These are phyloP conservation scores for Penicillium subrubescens DNA, from an alignment of 495 filamentous ascomycete genomes.

Conservation along the genomic window DNA sequence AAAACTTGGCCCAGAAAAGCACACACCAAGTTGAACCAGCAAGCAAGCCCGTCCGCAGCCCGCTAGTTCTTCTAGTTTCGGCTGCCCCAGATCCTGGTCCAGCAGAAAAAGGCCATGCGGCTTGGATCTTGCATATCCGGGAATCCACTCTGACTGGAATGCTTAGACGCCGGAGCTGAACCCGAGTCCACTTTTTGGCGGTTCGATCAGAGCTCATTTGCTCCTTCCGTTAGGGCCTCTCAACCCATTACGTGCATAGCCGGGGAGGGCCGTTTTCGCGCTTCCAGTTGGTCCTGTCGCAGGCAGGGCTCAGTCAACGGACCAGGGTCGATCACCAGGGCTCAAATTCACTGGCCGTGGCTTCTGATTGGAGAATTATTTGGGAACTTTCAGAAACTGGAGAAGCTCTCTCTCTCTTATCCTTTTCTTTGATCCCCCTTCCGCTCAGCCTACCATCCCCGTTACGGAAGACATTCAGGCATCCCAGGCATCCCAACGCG, in stretches of 20 bases:
- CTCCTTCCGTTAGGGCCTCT: slow-evolving; percentile 1
- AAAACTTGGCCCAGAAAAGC: background rate
- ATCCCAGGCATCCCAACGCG: background rate
- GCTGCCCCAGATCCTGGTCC: slow-evolving; percentile 1
- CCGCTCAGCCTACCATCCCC: slow-evolving; percentile 8
- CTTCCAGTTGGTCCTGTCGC: slow-evolving; percentile 34
- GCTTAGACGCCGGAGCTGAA: slow-evolving; percentile 39
- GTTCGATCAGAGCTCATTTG: slow-evolving; percentile 23
- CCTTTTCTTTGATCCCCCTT: too few relatives aligned
- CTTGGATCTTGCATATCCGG: slow-evolving; percentile 26
- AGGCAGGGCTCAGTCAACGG: background rate
- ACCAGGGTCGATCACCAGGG: background rate
- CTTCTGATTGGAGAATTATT: background rate
- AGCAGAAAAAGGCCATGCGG: slow-evolving; percentile 12
- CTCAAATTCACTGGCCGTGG: background rate
- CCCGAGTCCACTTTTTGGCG: slow-evolving; percentile 42
- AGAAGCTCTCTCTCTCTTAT: background rate
- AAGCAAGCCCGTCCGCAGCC: background rate
- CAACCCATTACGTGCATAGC: slow-evolving; percentile 43
- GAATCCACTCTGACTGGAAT: slow-evolving; percentile 33
- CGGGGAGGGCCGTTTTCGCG: slow-evolving; percentile 28
- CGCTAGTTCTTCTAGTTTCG: background rate
- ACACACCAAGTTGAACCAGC: background rate
- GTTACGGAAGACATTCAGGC: slow-evolving; percentile 4
- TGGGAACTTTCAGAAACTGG: slow-evolving; percentile 2